Percentiles rank a stretch among this genome's conserved stretches.
These are phyloP conservation scores for Pyrenophora seminiperda DNA, from an alignment of 2,329 filamentous ascomycete species.

Conservation along the genomic window DNA sequence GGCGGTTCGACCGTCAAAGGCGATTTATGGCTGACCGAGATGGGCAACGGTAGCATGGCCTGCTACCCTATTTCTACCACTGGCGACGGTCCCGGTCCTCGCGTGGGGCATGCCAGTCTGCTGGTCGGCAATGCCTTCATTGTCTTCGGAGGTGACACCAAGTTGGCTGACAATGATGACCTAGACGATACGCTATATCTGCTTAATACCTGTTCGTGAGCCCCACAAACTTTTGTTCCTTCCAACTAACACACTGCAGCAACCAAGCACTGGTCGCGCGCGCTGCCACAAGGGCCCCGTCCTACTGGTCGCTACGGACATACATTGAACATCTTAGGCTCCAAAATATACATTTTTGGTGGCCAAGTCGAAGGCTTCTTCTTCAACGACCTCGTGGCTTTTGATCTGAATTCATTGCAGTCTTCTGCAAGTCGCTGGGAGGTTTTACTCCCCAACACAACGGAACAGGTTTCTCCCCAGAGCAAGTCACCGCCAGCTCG, in stretches of 20 bases:
- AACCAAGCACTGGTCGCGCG: slow-evolving; percentile 96
- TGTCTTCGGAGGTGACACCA: slow-evolving; percentile 97
- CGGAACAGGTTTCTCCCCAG: slow-evolving; percentile 55
- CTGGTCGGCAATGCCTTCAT: slow-evolving; percentile 98
- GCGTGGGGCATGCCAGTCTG: slow-evolving; percentile 91
- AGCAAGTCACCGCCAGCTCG: slow-evolving; percentile 71
- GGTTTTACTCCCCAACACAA: slow-evolving; percentile 78
- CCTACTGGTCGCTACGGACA: slow-evolving; percentile 94
- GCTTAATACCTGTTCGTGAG: slow-evolving; percentile 86
- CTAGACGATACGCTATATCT: slow-evolving; percentile 96
- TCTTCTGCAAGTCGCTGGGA: slow-evolving; percentile 93
- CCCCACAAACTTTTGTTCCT: background rate
- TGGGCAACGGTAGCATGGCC: slow-evolving; percentile 76
- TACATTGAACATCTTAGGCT: slow-evolving; percentile 93
- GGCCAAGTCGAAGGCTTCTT: slow-evolving; percentile 97
- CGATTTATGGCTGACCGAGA: slow-evolving; percentile 97
- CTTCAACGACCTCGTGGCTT: slow-evolving; percentile 95
- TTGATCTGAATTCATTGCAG: slow-evolving; percentile 93
- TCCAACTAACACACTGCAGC: slow-evolving; percentile 60
- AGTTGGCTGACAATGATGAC: slow-evolving; percentile 88
- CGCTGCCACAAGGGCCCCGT: slow-evolving; percentile 81
- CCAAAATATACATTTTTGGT: slow-evolving; percentile 96
- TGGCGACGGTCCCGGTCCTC: slow-evolving; percentile 89
- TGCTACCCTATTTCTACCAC: slow-evolving; percentile 93
- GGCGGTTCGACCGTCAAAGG: slow-evolving; percentile 95